Evolutionary conservation across 2,329 filamentous ascomycete species (phyloP), one percentile per base, ranked within the genome.

Genomic region (Fusarium stilboides): DNA sequence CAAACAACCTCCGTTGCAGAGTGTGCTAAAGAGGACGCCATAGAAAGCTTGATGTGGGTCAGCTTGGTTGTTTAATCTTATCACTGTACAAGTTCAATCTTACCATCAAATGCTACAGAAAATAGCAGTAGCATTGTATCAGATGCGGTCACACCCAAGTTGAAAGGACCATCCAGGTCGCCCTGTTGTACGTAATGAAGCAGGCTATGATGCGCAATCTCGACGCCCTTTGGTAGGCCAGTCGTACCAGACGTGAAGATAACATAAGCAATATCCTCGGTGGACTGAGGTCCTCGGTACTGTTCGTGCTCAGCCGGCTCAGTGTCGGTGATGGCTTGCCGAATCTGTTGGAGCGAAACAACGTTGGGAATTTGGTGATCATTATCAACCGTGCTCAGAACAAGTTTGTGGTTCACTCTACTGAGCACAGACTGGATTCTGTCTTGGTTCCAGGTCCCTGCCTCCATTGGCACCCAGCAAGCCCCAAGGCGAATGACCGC

Each of bases 221-320:
- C 26, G n/a, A 49, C 45, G 19, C 45, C 45, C n/a, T 49, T 49
- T 33, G 45, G 45, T 36, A n/a, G 19, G n/a, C 45, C 45, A 17
- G 45, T 49, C 6, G 45, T 49, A 13, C 45, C 45, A n/a, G 45
- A 49, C 13, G 45, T 49, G 45, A 49, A 49, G 45, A 49, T 36
- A 28, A 49, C 34, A 28, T 49, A 49, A 15, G 45, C 45, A 14
- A 49, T 33, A 36, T 53, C 34, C 22, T 24, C 22, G 22, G 22
- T 6, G 22, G 22, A 24, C 22, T 24, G 22, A 7, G 22, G 22
- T 24, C 22, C 22, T 24, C 22, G 3, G 22, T 24, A 24, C 1
- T 7, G 22, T 5, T 24, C 22, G 22, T 24, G 22, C 22, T 24
- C 22, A 24, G 22, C 22, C 22, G 22, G 3, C 22, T 24, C 22